These are phyloP conservation scores for Monosporascus sp. DNA, from an alignment of 2,329 filamentous ascomycete species.

Conservation along the genomic window DNA sequence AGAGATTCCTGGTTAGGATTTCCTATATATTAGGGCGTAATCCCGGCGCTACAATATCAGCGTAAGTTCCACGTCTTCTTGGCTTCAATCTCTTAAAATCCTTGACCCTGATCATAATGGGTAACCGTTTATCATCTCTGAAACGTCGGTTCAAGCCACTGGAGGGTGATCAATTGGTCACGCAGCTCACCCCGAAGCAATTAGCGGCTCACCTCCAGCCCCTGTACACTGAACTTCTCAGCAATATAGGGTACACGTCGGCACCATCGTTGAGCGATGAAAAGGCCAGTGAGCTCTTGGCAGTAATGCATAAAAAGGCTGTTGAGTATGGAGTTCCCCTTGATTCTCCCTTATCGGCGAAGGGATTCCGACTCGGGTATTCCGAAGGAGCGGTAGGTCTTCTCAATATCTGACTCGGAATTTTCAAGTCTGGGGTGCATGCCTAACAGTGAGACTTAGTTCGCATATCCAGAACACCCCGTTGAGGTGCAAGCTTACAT, in stretches of 20 bases:
- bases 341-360: conserved; percentile 12
- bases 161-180: neutral
- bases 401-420: neutral
- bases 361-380: conserved; percentile 14
- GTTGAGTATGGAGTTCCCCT: conserved; percentile 13
- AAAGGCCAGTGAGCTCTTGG: conserved; percentile 23
- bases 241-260: neutral
- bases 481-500: conserved; percentile 13
- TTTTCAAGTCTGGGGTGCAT: neutral
- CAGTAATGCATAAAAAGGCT: conserved; percentile 16
- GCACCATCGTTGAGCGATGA: conserved; percentile 26
- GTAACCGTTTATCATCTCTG: neutral
- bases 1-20: neutral
- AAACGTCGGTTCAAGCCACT: neutral
- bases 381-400: conserved; percentile 10
- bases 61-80: neutral
- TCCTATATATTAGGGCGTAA: neutral
- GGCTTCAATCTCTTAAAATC: neutral
- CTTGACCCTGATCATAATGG: neutral
- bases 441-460: conserved; percentile 3
- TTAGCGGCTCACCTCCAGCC: neutral
- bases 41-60: neutral
- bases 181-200: neutral
- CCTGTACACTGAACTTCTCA: neutral
- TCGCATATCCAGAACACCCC: conserved; percentile 14